A percentile compares a stretch with the other conserved stretches of the same genome.
Evolutionary conservation across 2,329 filamentous ascomycete genomes (phyloP).

Genomic region (Penicillium sp.): DNA sequence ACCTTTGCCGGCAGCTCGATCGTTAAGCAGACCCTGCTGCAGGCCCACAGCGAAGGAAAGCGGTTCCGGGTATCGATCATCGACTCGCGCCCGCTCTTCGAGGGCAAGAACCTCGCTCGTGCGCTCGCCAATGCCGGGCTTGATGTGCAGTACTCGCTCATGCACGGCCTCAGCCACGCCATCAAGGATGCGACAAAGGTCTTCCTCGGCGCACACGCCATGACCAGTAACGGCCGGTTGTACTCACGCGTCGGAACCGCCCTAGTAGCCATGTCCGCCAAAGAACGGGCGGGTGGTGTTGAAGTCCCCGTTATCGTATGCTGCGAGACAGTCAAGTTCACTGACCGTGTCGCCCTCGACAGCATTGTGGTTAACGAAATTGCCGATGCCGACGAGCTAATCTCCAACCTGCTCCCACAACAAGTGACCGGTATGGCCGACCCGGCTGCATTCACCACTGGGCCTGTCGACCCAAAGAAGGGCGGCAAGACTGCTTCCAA

Average conservation of each 20-base stretch:
- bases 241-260: constrained; percentile 86
- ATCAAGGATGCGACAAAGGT: constrained; percentile 68
- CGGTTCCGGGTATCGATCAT: constrained; percentile 79
- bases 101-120: constrained; percentile 67
- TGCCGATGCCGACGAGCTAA: constrained; percentile 65
- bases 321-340: constrained; percentile 94
- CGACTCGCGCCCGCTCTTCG: constrained; percentile 68
- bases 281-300: constrained; percentile 52
- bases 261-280: constrained; percentile 77
- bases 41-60: constrained; percentile 65
- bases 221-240: constrained; percentile 90
- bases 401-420: constrained; percentile 28
- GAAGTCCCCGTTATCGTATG: constrained; percentile 81
- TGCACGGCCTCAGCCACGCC: constrained; percentile 70
- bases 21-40: constrained; percentile 74
- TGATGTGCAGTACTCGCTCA: constrained; percentile 73
- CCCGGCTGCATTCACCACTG: constrained; percentile 19
- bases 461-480: constrained; percentile 29
- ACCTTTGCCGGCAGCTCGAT: constrained; percentile 84
- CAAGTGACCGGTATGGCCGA: constrained; percentile 34
- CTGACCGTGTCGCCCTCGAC: constrained; percentile 81
- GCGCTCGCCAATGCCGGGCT: constrained; percentile 66
- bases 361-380: constrained; percentile 94
- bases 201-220: constrained; percentile 82
- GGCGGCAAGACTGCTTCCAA: constrained; percentile 28